Evolutionary conservation across 169 alveolate species (phyloP).

Genomic region (Eimeria mitis): DNA sequence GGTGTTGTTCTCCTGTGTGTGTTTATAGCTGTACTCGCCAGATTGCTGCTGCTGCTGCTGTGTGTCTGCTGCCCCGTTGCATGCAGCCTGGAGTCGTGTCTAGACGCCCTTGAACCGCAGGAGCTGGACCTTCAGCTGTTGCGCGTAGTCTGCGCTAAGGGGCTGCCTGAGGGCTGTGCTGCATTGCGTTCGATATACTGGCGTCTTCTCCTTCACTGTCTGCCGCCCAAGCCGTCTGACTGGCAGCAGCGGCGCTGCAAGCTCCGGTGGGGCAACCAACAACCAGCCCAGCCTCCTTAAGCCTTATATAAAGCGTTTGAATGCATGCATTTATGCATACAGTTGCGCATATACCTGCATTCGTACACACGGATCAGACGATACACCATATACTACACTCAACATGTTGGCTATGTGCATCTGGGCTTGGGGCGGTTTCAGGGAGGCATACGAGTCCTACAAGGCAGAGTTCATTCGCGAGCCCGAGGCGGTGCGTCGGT

Average conservation of each 20-base stretch:
- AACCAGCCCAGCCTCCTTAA: background rate
- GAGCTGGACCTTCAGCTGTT: conserved; percentile 36
- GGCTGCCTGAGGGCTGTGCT: conserved; percentile 81
- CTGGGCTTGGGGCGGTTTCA: conserved; percentile 11
- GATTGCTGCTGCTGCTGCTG: background rate
- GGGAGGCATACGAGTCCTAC: conserved; percentile 73
- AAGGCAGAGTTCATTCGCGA: conserved; percentile 76
- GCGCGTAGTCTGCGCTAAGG: conserved; percentile 51
- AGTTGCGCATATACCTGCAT: background rate
- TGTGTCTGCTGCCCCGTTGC: background rate
- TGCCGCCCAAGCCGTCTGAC: conserved; percentile 54
- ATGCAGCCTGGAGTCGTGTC: conserved; percentile 73
- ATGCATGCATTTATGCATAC: background rate
- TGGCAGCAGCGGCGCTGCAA: conserved; percentile 72
- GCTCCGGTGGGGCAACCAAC: background rate
- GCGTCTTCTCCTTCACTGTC: conserved; percentile 68
- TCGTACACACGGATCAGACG: background rate
- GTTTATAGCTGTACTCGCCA: background rate
- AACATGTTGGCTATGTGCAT: background rate
- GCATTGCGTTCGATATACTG: conserved; percentile 81
- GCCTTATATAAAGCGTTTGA: background rate
- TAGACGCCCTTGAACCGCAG: conserved; percentile 42
- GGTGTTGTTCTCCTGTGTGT: background rate
- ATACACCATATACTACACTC: background rate
- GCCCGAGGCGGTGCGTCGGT: conserved; percentile 81